Base-by-base conservation (phyloP, 2,329 filamentous ascomycete genomes). In the Penicillium freii region DNA sequence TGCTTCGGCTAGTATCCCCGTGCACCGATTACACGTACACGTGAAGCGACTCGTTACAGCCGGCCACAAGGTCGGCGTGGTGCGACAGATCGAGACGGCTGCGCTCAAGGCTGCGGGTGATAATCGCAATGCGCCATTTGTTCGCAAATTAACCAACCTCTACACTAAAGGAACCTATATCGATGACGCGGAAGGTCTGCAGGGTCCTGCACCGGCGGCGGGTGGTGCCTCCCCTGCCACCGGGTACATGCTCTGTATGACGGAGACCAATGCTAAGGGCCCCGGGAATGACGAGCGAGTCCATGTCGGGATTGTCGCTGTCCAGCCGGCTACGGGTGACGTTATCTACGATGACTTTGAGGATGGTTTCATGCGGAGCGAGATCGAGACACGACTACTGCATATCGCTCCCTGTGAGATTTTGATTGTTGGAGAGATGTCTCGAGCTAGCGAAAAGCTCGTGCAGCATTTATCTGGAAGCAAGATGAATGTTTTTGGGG, bases 91-190 rank as follows among this genome's bases (percentile, higher is more conserved):
- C 29, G 94, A 99, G 75, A 99, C 94, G 0, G 94, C 94, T 2
- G 94, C 94, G 0, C 79, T 99, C 59, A 99, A 99, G 73, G 96
- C 96, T 62, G 94, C 87, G 1, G 93, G 94, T 44, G 92, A 96
- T 71, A 99, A 97, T 74, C 86, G 91, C 57, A 97, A 96, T 70
- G 85, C 92, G 0, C 92, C 94, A 0, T 99, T 99, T 67, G 85
- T 91, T 38, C 87, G 94, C 36, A 94, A 96, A 68, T 85, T 99
- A 67, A 97, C 94, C 17, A 97, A 96, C 69, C 82, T 99, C 7
- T 99, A 99, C 76, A 99, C 94, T 9, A 99, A 97, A 74, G 94
- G 92, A 43, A 99, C 94, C 2, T 99, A 97, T 67, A 88, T 99
- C 56, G 94, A 97, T 69, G 94, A 99, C 72, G 83, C 90, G 10